Evolutionary conservation across 139 green algal genomes (phyloP).

Genomic region (Chlamydomonas sp.): DNA sequence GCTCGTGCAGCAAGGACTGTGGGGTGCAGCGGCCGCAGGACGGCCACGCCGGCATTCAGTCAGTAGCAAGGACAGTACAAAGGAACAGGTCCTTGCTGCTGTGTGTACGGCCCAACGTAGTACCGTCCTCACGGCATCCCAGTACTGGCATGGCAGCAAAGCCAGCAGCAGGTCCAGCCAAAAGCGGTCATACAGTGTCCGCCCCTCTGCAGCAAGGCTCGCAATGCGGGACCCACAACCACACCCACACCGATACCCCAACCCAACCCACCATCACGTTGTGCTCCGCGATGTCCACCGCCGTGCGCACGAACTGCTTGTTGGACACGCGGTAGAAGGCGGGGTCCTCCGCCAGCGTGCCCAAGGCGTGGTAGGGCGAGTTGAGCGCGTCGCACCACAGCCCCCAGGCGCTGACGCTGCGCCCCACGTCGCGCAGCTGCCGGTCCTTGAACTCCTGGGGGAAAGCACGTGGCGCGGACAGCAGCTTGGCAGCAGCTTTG

Average conservation of each 20-base stretch:
- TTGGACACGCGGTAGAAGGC: constrained; percentile 65
- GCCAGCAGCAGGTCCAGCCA: no score
- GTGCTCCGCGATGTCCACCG: constrained; percentile 72
- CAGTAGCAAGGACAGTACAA: no score
- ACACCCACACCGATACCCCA: neutral
- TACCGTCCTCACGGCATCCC: no score
- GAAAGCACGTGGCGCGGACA: neutral
- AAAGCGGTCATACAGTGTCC: no score
- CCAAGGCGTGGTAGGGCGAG: constrained; percentile 74
- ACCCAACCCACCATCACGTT: constrained; percentile 68
- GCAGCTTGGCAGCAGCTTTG: neutral
- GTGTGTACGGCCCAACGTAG: no score
- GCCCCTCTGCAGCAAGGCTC: neutral
- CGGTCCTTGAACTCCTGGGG: constrained; percentile 45
- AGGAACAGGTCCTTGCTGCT: no score
- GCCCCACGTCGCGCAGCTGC: constrained; percentile 63
- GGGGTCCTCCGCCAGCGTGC: constrained; percentile 54
- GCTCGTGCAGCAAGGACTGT: constrained; percentile 52
- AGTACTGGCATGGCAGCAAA: no score
- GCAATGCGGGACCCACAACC: neutral
- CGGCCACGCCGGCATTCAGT: neutral
- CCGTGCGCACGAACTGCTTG: constrained; percentile 73
- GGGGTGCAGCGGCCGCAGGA: neutral
- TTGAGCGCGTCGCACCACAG: constrained; percentile 82
- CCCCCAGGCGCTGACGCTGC: constrained; percentile 70